Conservation (phyloP, 306 rosid genomes). For the Abrus precatorius region DNA sequence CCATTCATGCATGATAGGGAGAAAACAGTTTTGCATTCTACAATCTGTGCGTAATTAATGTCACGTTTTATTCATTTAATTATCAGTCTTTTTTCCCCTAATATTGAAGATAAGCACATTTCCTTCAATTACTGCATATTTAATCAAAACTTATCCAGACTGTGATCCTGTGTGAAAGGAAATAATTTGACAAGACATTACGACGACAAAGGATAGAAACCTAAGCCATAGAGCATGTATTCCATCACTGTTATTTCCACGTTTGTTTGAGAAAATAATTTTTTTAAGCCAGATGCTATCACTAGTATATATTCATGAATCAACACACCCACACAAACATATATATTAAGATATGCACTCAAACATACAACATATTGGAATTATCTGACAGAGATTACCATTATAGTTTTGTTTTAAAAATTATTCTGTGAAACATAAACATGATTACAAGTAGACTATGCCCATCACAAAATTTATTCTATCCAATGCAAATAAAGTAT, state of each 20-base stretch:
- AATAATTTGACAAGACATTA: constrained; percentile 1
- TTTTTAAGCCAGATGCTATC: neutral
- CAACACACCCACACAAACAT: neutral
- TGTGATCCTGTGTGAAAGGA: neutral
- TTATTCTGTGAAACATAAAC: constrained; percentile 33
- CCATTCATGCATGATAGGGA: neutral
- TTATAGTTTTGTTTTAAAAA: neutral
- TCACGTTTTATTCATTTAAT: neutral
- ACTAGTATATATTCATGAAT: constrained; percentile 14
- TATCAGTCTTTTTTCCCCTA: no score
- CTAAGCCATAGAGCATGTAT: constrained; percentile 27
- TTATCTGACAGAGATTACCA: constrained; percentile 41
- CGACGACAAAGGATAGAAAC: constrained; percentile 9
- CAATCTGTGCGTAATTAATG: neutral
- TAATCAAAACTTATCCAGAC: constrained; percentile 1
- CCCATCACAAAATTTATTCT: constrained; percentile 27
- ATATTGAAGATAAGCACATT: neutral
- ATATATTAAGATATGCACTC: constrained; percentile 9
- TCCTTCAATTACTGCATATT: neutral
- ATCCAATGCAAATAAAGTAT: neutral
- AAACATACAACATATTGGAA: constrained; percentile 30
- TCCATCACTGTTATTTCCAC: constrained; percentile 24
- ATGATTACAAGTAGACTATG: constrained; percentile 34
- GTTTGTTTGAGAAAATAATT: neutral
- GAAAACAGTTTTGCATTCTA: neutral